Evolutionary conservation across 345 rosid genomes (phyloP).

Genomic region (Pelargonium nanum): DNA sequence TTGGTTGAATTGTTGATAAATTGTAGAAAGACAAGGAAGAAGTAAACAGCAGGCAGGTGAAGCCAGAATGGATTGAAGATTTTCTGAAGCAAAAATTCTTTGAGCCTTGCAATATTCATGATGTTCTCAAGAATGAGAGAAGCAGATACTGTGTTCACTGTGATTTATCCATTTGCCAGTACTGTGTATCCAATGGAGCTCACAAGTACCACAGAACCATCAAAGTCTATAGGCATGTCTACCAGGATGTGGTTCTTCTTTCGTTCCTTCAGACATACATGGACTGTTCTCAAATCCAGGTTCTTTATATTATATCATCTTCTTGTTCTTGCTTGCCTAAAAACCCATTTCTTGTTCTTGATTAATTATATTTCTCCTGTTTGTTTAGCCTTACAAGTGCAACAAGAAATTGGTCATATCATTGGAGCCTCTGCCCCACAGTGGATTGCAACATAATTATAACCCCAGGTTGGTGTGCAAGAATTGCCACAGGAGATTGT

Average conservation of each 20-base stretch:
- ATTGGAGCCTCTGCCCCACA: conserved; percentile 34
- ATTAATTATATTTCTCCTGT: not conserved
- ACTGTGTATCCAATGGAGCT: conserved; percentile 22
- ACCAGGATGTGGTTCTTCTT: conserved; percentile 33
- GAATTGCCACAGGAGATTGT: conserved; percentile 24
- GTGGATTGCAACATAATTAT: conserved; percentile 9
- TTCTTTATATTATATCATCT: conserved; percentile 1
- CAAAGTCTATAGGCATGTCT: conserved; percentile 36
- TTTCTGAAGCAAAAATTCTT: conserved; percentile 27
- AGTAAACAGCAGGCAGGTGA: not conserved
- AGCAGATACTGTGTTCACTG: conserved; percentile 36
- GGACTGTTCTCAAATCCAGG: conserved; percentile 36
- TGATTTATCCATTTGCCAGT: conserved; percentile 27
- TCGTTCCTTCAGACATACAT: conserved; percentile 23
- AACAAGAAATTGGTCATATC: conserved; percentile 32
- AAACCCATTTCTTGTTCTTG: not conserved
- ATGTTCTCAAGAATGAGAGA: conserved; percentile 26
- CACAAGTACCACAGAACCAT: conserved; percentile 35
- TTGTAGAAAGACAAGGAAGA: not conserved
- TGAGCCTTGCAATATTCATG: conserved; percentile 21
- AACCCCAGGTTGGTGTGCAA: conserved; percentile 15
- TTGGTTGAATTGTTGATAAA: too few species aligned
- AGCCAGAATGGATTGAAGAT: conserved; percentile 26
- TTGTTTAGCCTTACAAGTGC: conserved; percentile 34
- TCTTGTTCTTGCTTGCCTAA: not conserved